Percentiles rank a stretch among this genome's conserved stretches.
These are phyloP conservation scores for Ogataea hybrid DNA, from an alignment of 1,139 yeast genomes.

Conservation along the genomic window DNA sequence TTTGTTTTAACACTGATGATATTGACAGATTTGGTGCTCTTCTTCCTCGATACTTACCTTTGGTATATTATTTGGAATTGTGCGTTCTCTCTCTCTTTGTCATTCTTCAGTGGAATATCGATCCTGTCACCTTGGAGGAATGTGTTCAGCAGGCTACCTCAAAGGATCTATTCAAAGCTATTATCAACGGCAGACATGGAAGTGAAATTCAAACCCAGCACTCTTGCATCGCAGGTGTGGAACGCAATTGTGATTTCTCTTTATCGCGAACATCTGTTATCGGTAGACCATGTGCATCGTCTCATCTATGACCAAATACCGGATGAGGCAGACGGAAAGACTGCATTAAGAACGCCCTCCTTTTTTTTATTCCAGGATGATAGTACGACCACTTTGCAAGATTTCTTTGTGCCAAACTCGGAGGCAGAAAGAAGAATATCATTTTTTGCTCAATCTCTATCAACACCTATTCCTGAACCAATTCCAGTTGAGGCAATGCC, in stretches of 20 bases:
- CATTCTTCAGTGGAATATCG: slow-evolving; percentile 75
- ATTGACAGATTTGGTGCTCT: slow-evolving; percentile 67
- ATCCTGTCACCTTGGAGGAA: slow-evolving; percentile 87
- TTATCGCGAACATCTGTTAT: slow-evolving; percentile 76
- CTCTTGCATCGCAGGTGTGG: slow-evolving; percentile 72
- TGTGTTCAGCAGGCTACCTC: slow-evolving; percentile 70
- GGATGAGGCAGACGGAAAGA: slow-evolving; percentile 37
- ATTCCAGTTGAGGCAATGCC: slow-evolving; percentile 75
- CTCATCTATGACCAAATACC: slow-evolving; percentile 54
- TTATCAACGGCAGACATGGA: slow-evolving; percentile 52
- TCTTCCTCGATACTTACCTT: slow-evolving; percentile 80
- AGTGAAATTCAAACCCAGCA: slow-evolving; percentile 45
- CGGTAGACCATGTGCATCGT: slow-evolving; percentile 64
- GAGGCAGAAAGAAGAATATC: slow-evolving; percentile 83
- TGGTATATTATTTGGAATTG: slow-evolving; percentile 89
- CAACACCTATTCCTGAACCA: slow-evolving; percentile 76
- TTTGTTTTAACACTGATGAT: slow-evolving; percentile 55
- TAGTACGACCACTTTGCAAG: slow-evolving; percentile 36
- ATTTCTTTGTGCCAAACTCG: slow-evolving; percentile 52
- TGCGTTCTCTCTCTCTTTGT: slow-evolving; percentile 63
- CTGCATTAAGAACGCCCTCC: slow-evolving; percentile 54
- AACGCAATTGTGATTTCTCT: slow-evolving; percentile 72
- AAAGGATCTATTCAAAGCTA: slow-evolving; percentile 66
- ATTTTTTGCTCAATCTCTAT: slow-evolving; percentile 83
- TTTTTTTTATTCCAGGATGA: slow-evolving; percentile 80